Base-by-base conservation (phyloP, 495 filamentous ascomycete species). In the Aspergillus bridgeri region DNA sequence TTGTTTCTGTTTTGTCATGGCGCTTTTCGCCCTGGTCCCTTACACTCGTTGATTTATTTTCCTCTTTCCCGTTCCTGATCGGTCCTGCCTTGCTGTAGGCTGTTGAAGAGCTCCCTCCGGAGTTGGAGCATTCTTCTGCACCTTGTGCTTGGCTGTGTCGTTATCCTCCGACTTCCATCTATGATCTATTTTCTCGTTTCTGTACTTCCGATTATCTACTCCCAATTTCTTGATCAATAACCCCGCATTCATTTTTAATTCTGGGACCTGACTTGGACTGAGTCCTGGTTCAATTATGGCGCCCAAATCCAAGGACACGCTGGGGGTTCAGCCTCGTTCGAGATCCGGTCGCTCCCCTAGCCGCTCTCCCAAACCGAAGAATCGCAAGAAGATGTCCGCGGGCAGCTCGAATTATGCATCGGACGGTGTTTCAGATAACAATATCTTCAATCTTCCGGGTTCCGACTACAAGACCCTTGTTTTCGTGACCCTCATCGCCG, bases 381-480 rank as follows among this genome's bases (percentile, higher is more conserved):
- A 65, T 53, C 69, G 63, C 59, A 79, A 77, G 61, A 66, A 67
- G 23, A 50, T 45, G 17, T 45, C 72, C 2, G 54, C 60, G 19
- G 51, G 58, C 6, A 29, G 53, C 33, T 61, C 63, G 21, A 79
- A 73, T 59, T 83, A 80, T 67, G 70, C 66, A 48, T 83, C 80
- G n/a, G 78, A 81, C 33, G 80, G 80, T 13, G 77, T 83, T 25
- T 74, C 72, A 47, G 69, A 83, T 60, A 75, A 81, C 65, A 71
- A 81, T 51, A 80, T 83, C 44, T 77, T 83, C 67, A 68, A 69
- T 18, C 74, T 98, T 18, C 88, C 92, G 13, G 71, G 79, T 9
- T 88, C 87, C 20, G 94, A 98, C 75, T 96, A 90, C 72, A 84
- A 89, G 68, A 65, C 89, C 47, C 76, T 96, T 67, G 73, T 83